phyloP scores from a whole-genome alignment of 305 asterid species.

The Fraxinus nigra region DNA sequence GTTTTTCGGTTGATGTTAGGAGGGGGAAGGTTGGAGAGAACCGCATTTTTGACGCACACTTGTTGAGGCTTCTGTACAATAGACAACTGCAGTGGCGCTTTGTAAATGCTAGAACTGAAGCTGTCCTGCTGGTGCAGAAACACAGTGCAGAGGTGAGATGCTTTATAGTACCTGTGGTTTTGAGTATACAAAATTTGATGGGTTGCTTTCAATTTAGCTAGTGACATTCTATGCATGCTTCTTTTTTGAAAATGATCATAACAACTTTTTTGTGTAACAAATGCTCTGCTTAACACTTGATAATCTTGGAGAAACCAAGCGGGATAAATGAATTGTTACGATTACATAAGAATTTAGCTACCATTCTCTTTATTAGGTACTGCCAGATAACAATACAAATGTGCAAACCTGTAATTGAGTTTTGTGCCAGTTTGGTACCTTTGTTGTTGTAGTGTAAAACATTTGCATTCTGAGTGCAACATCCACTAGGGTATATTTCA shows the following conservation, averaged over 20 bases:
- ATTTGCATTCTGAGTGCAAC: background rate
- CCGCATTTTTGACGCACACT: constrained; percentile 72
- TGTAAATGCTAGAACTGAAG: constrained; percentile 80
- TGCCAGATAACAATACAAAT: constrained; percentile 7
- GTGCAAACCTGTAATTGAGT: background rate
- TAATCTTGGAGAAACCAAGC: background rate
- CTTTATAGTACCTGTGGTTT: background rate
- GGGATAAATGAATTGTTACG: background rate
- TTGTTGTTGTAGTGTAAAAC: constrained; percentile 1
- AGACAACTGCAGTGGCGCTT: constrained; percentile 94
- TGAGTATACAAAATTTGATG: background rate
- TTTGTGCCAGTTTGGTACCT: background rate
- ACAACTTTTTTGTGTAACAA: background rate
- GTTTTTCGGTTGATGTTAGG: constrained; percentile 86
- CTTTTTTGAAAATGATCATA: constrained; percentile 4
- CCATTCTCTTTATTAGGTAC: constrained; percentile 2
- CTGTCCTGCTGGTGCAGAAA: constrained; percentile 64
- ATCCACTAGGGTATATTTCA: constrained; percentile 5
- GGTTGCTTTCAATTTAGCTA: background rate
- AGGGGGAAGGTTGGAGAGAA: constrained; percentile 93
- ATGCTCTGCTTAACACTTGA: background rate
- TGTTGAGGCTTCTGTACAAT: constrained; percentile 83
- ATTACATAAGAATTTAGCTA: background rate
- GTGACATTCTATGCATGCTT: constrained; percentile 8
- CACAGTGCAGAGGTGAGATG: constrained; percentile 69